Evolutionary conservation across 176 grass and related monocot species (phyloP).

Genomic region (Ensete ventricosum): DNA sequence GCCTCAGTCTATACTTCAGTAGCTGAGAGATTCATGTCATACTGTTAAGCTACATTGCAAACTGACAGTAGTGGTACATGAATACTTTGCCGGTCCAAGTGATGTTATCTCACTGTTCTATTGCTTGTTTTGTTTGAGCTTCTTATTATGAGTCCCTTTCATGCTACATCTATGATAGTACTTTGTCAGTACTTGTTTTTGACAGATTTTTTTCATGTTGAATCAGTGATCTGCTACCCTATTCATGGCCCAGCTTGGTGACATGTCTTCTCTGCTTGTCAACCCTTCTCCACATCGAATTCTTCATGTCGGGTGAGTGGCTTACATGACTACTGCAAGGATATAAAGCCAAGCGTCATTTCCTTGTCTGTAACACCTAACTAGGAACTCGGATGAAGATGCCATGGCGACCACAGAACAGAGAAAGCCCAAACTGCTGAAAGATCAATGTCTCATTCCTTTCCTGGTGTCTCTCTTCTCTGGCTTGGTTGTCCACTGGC

Average conservation of each 20-base stretch:
- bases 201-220: not conserved
- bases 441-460: too few relatives aligned
- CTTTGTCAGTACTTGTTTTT: not conserved
- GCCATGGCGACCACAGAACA: not conserved
- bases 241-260: not conserved
- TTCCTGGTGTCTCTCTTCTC: too few relatives aligned
- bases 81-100: not conserved
- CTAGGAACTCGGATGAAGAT: not conserved
- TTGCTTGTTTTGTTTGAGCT: not conserved
- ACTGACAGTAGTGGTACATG: not conserved
- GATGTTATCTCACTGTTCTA: not conserved
- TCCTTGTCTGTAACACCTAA: not conserved
- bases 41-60: not conserved
- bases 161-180: not conserved
- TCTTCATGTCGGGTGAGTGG: slow-evolving; percentile 7
- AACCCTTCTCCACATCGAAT: not conserved
- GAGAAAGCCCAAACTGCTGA: too few relatives aligned
- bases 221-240: not conserved
- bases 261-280: not conserved
- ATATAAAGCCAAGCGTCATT: not conserved
- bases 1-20: not conserved
- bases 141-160: not conserved
- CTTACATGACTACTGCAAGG: not conserved
- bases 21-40: not conserved
- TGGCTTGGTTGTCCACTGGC: not conserved